Evolutionary conservation across 1,284 basidiomycete genomes (phyloP), one percentile per base, ranked within the genome.

Genomic region (Fomitopsis betulina): DNA sequence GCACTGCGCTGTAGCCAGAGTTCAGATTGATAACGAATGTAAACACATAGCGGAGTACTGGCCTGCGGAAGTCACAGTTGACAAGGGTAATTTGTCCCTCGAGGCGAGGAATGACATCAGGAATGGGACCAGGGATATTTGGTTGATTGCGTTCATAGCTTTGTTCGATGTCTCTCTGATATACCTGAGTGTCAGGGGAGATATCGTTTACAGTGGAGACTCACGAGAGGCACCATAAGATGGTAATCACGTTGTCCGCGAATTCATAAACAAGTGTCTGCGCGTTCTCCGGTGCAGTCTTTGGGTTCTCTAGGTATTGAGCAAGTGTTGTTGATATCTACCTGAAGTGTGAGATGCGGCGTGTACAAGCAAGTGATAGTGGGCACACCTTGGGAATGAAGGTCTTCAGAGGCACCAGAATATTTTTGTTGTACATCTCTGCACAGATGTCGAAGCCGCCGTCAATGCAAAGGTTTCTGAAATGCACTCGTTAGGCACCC

Each of bases 341-440:
- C 17, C 54, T 42, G 40, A 47, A 33, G 13, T 35, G 42, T 27
- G 39, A 32, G 10, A n/a, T n/a, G 13, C 7, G 53, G 38, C 25
- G 51, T 23, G 10, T 23, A 1, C 19, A 17, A 25, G 19, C 21
- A 30, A n/a, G 8, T 1, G 21, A 15, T n/a, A 27, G 12, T 17
- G 30, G 5, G 23, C 10, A 9, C 30, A 90, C 91, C 76, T 91
- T 93, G 9, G 88, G 86, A 27, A 93, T 78, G 65, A 91, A 90
- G 0, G 80, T 79, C 66, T 79, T 84, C 57, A 94, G 72, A 0
- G 91, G 91, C 1, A 85, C 79, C 56, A 96, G 78, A 55, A 97
- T 86, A 63, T 91, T 91, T 77, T 97, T 97, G 75, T 98, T 97
- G 75, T 89, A 96, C 93, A 98, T 96, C 73, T 97, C 93, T 3